These are phyloP conservation scores for Wickerhamiella alocasiicola DNA, from an alignment of 805 yeast genomes.

Conservation along the genomic window DNA sequence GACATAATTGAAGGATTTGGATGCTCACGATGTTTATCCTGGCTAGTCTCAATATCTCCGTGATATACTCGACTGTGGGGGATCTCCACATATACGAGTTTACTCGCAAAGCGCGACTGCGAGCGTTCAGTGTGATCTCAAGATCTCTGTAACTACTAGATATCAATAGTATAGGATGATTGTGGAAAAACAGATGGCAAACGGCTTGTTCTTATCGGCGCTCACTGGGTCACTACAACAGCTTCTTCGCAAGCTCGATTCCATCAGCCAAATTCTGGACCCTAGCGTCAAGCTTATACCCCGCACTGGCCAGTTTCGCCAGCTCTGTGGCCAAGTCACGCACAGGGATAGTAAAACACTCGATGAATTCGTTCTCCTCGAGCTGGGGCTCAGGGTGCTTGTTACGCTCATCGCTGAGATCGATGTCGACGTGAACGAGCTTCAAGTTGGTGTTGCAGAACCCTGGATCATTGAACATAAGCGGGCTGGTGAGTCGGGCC, in stretches of 20 bases:
- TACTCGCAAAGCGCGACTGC: too few relatives aligned
- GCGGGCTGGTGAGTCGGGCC: conserved; percentile 34
- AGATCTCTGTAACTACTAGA: too few relatives aligned
- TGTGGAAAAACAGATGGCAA: too few relatives aligned
- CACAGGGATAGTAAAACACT: conserved; percentile 60
- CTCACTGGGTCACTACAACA: neutral
- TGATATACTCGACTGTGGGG: too few relatives aligned
- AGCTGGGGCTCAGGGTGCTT: conserved; percentile 55
- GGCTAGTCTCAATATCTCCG: too few relatives aligned
- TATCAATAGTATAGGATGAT: neutral
- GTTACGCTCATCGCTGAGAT: conserved; percentile 53
- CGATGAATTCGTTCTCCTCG: conserved; percentile 89
- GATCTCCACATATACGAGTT: too few relatives aligned
- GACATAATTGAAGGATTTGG: too few relatives aligned
- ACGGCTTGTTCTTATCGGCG: neutral
- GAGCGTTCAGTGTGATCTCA: too few relatives aligned
- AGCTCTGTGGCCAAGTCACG: conserved; percentile 43
- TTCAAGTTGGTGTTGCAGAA: conserved; percentile 81
- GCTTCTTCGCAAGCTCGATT: conserved; percentile 38
- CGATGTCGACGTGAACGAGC: conserved; percentile 67
- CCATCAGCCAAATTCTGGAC: conserved; percentile 82
- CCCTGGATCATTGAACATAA: conserved; percentile 68
- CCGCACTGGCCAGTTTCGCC: conserved; percentile 42
- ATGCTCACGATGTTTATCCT: too few relatives aligned
- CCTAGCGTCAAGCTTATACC: conserved; percentile 75